These are phyloP conservation scores for Mortierella sp. DNA, from an alignment of 371 early-diverging fungal species.

Conservation along the genomic window DNA sequence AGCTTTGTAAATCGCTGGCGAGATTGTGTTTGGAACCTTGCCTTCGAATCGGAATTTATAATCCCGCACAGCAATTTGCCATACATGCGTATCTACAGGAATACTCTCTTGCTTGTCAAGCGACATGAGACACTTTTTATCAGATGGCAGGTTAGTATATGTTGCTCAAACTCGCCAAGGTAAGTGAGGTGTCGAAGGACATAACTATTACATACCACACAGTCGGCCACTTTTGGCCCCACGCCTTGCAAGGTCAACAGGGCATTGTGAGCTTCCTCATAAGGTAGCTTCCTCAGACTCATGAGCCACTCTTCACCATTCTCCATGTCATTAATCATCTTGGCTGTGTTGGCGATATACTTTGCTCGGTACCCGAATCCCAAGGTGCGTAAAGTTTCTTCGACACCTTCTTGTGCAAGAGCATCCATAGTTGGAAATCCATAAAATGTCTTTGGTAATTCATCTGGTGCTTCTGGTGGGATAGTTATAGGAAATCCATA, in stretches of 20 bases:
- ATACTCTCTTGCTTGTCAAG: slow-evolving; percentile 86
- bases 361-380: slow-evolving; percentile 98
- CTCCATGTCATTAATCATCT: slow-evolving; percentile 61
- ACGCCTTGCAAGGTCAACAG: slow-evolving; percentile 82
- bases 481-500: slow-evolving; percentile 75
- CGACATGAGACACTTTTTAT: slow-evolving; percentile 76
- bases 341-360: slow-evolving; percentile 82
- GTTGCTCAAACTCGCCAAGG: neutral
- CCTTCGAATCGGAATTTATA: slow-evolving; percentile 70
- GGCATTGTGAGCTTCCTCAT: slow-evolving; percentile 71
- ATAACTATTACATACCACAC: slow-evolving; percentile 74
- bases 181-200: neutral
- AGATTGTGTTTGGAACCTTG: slow-evolving; percentile 73
- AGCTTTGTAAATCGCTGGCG: slow-evolving; percentile 72
- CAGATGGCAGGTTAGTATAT: neutral
- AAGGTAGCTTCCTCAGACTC: slow-evolving; percentile 64
- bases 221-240: slow-evolving; percentile 98
- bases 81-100: slow-evolving; percentile 96
- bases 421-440: slow-evolving; percentile 77
- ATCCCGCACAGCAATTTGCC: slow-evolving; percentile 88
- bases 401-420: slow-evolving; percentile 70
- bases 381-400: slow-evolving; percentile 74
- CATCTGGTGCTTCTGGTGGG: slow-evolving; percentile 44
- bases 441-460: slow-evolving; percentile 62
- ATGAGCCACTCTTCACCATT: slow-evolving; percentile 72